Conservation (phyloP, 805 yeast genomes). For the Starmerella floricola region DNA sequence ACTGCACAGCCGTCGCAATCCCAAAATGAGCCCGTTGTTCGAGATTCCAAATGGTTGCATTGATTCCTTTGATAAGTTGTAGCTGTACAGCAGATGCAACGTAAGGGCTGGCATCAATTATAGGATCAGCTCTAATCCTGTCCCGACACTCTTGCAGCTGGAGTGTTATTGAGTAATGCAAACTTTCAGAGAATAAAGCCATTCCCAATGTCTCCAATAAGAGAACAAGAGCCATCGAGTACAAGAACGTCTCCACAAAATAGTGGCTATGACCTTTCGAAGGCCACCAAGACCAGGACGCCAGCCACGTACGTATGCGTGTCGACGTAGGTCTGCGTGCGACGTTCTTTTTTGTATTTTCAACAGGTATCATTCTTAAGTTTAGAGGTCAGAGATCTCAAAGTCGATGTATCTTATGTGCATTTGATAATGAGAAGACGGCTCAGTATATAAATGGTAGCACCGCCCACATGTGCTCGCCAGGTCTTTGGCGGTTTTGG, state of each 20-base stretch:
- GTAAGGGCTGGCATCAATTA: slow-evolving; percentile 1
- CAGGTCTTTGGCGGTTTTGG: neutral
- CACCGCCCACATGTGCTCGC: slow-evolving; percentile 6
- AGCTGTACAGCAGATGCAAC: slow-evolving; percentile 1
- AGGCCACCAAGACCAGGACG: too few species aligned
- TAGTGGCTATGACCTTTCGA: too few species aligned
- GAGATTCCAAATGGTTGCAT: slow-evolving; percentile 16
- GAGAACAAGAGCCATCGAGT: too few species aligned
- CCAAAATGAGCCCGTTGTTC: neutral
- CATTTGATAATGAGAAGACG: neutral
- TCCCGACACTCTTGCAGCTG: too few species aligned
- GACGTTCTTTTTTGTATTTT: too few species aligned
- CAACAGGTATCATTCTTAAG: too few species aligned
- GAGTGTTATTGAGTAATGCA: too few species aligned
- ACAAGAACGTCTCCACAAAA: too few species aligned
- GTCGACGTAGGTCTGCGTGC: too few species aligned
- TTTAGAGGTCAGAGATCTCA: neutral
- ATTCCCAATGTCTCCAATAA: too few species aligned
- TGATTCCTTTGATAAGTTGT: slow-evolving; percentile 9
- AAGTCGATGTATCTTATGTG: neutral
- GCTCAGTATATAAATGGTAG: slow-evolving; percentile 12
- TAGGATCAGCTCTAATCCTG: neutral
- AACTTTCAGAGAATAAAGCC: too few species aligned
- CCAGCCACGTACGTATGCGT: too few species aligned
- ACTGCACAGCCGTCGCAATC: neutral